Conservation (phyloP, 1,284 basidiomycete species). For the Cryptococcus neoformans region DNA sequence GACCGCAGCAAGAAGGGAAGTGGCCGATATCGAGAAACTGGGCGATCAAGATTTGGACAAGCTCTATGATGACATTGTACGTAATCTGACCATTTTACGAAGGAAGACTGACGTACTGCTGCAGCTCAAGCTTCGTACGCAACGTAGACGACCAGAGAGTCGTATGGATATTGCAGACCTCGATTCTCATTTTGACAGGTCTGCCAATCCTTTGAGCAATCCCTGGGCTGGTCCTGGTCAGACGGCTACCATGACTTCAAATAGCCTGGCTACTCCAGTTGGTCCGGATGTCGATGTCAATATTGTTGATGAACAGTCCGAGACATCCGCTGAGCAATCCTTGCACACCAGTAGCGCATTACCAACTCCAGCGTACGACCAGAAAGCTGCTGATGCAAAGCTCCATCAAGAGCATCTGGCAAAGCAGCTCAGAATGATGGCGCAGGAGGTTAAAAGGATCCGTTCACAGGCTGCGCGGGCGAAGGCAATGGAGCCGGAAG, state of each 20-base stretch:
- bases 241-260: slow-evolving; percentile 22
- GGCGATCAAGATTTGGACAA: slow-evolving; percentile 92
- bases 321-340: slow-evolving; percentile 16
- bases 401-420: slow-evolving; percentile 90
- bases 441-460: slow-evolving; percentile 75
- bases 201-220: slow-evolving; percentile 48
- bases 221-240: slow-evolving; percentile 59
- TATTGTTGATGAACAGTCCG: slow-evolving; percentile 14
- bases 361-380: background rate
- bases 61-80: slow-evolving; percentile 65
- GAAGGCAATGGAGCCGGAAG: slow-evolving; percentile 56
- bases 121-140: slow-evolving; percentile 77
- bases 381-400: slow-evolving; percentile 70
- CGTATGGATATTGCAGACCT: slow-evolving; percentile 35
- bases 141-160: slow-evolving; percentile 60
- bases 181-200: slow-evolving; percentile 37
- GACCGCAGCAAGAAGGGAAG: slow-evolving; percentile 89
- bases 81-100: slow-evolving; percentile 1
- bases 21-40: slow-evolving; percentile 81
- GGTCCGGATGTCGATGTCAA: slow-evolving; percentile 15
- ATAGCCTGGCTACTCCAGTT: slow-evolving; percentile 24
- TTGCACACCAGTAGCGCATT: background rate
- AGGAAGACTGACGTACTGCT: background rate
- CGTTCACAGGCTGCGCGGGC: slow-evolving; percentile 74
- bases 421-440: slow-evolving; percentile 74